These are phyloP conservation scores for Nakazawaea anatomiae DNA, from an alignment of 805 yeast species.

Conservation along the genomic window DNA sequence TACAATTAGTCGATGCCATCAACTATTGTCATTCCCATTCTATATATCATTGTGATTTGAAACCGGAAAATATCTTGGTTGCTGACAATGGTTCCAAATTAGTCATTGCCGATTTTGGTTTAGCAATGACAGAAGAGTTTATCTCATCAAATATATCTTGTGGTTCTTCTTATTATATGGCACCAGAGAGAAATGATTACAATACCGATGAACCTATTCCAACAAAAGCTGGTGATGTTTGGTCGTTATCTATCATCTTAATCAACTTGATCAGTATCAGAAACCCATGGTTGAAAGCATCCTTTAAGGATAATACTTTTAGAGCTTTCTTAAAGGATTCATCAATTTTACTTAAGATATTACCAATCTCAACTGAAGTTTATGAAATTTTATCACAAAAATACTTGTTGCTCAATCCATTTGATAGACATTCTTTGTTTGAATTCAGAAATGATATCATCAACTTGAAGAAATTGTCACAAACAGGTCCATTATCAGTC, in stretches of 20 bases:
- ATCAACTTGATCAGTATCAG: slow-evolving; percentile 77
- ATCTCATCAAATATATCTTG: slow-evolving; percentile 71
- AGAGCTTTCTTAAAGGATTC: slow-evolving; percentile 53
- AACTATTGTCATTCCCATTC: slow-evolving; percentile 75
- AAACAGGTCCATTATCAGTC: slow-evolving; percentile 24
- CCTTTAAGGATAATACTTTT: slow-evolving; percentile 60
- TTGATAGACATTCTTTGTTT: slow-evolving; percentile 36
- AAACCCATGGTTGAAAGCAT: slow-evolving; percentile 88
- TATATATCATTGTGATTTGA: slow-evolving; percentile 90
- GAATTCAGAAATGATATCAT: slow-evolving; percentile 33
- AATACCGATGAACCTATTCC: slow-evolving; percentile 35
- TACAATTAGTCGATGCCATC: slow-evolving; percentile 79
- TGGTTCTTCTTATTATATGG: slow-evolving; percentile 89
- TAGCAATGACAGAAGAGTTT: slow-evolving; percentile 57
- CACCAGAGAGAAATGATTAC: slow-evolving; percentile 62
- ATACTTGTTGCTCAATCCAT: slow-evolving; percentile 41
- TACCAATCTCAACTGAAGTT: slow-evolving; percentile 67
- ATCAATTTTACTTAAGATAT: slow-evolving; percentile 51
- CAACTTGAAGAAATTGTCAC: slow-evolving; percentile 21
- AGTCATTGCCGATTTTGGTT: slow-evolving; percentile 82
- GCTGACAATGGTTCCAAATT: slow-evolving; percentile 48
- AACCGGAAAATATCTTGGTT: slow-evolving; percentile 89
- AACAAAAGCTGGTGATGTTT: slow-evolving; percentile 73
- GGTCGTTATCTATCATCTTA: slow-evolving; percentile 81
- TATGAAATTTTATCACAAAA: slow-evolving; percentile 40